Percentiles rank a stretch among this genome's conserved stretches.
Conservation (phyloP, 2,329 filamentous ascomycete genomes). For the Lasiodiplodia theobromae region DNA sequence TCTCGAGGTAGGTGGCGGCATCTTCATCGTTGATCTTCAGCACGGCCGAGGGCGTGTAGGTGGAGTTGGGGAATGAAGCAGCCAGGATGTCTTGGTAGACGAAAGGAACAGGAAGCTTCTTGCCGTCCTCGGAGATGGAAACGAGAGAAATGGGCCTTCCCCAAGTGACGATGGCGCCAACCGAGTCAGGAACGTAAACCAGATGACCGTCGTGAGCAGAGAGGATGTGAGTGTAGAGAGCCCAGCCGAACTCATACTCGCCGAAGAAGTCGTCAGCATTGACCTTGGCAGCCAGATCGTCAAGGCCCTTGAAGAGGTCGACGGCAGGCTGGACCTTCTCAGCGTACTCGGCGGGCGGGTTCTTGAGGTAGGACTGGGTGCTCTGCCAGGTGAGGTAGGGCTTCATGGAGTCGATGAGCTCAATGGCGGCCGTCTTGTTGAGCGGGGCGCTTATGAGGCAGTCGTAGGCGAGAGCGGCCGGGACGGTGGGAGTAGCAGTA, state of each 20-base stretch:
- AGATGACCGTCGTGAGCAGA: slow-evolving; percentile 72
- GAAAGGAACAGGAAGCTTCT: slow-evolving; percentile 64
- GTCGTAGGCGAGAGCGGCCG: slow-evolving; percentile 54
- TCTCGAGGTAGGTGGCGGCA: slow-evolving; percentile 57
- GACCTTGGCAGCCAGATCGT: slow-evolving; percentile 49
- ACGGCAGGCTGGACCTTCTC: slow-evolving; percentile 54
- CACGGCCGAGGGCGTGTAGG: slow-evolving; percentile 58
- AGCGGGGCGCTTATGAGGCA: slow-evolving; percentile 56
- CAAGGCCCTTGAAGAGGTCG: slow-evolving; percentile 50
- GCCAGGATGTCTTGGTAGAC: slow-evolving; percentile 57
- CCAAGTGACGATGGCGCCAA: slow-evolving; percentile 60
- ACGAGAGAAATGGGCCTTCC: slow-evolving; percentile 60
- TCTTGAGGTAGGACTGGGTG: slow-evolving; percentile 52
- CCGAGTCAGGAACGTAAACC: slow-evolving; percentile 60
- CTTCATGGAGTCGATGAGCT: slow-evolving; percentile 51
- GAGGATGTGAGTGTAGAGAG: slow-evolving; percentile 59
- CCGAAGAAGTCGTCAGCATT: slow-evolving; percentile 46
- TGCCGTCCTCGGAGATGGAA: slow-evolving; percentile 66
- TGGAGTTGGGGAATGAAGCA: slow-evolving; percentile 48
- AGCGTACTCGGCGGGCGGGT: slow-evolving; percentile 55
- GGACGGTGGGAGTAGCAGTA: slow-evolving; percentile 46
- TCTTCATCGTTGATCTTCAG: slow-evolving; percentile 64
- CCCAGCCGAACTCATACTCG: slow-evolving; percentile 53
- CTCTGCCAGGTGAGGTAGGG: slow-evolving; percentile 58
- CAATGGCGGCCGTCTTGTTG: slow-evolving; percentile 51